A percentile compares a stretch with the other conserved stretches of the same genome.
phyloP scores from a whole-genome alignment of 306 rosid genomes.

The Quercus cerris region DNA sequence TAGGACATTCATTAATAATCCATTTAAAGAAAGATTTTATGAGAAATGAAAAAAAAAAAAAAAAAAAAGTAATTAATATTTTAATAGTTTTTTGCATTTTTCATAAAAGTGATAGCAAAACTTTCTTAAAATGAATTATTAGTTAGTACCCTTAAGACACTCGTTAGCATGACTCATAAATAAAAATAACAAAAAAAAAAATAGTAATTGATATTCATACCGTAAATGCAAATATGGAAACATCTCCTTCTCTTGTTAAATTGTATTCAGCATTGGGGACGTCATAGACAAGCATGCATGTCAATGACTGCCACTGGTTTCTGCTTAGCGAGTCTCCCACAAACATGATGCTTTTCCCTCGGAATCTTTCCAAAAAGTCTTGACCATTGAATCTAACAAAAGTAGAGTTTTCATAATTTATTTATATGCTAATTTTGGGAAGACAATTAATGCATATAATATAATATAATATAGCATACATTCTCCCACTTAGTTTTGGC shows the following conservation, averaged over 20 bases:
- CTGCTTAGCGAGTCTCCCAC: constrained; percentile 88
- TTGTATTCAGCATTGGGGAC: constrained; percentile 54
- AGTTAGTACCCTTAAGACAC: no score
- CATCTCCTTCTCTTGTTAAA: constrained; percentile 40
- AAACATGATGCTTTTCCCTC: constrained; percentile 83
- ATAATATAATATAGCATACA: no score
- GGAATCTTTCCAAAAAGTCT: constrained; percentile 52
- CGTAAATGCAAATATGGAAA: constrained; percentile 62
- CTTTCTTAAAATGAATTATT: no score
- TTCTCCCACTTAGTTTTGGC: no score
- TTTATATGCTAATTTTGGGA: no score
- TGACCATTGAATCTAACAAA: constrained; percentile 59
- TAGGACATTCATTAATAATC: no score
- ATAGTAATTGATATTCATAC: constrained; percentile 25
- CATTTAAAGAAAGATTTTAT: no score
- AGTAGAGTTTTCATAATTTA: background rate
- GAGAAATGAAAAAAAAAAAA: no score
- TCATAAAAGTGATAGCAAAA: no score
- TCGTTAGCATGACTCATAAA: background rate
- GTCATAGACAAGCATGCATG: constrained; percentile 71
- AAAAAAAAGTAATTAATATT: background rate
- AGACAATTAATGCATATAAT: no score
- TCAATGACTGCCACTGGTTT: constrained; percentile 90
- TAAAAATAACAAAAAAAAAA: background rate
- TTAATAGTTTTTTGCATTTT: no score